phyloP scores from a whole-genome alignment of 192 early-diverging fungal genomes.

The Phlyctochytrium arcticum region DNA sequence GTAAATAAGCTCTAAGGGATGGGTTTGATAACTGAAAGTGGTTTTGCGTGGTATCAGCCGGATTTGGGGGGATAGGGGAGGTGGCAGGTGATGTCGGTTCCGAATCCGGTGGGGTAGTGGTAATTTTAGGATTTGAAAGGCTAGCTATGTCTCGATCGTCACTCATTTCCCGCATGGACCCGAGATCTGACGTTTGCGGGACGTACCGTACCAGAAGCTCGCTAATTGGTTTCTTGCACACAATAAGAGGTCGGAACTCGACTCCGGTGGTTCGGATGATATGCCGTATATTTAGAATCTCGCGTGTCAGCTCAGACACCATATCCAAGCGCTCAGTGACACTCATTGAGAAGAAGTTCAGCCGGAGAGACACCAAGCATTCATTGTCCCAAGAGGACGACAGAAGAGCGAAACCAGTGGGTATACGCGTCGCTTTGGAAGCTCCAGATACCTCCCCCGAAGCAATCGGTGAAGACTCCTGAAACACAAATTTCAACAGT shows the following conservation, averaged over 20 bases:
- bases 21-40: constrained; percentile 27
- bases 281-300: constrained; percentile 22
- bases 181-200: constrained; percentile 4
- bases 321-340: constrained; percentile 19
- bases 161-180: neutral
- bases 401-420: constrained; percentile 41
- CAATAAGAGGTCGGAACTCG: constrained; percentile 34
- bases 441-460: neutral
- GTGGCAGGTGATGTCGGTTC: neutral
- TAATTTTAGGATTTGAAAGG: too few relatives aligned
- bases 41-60: too few relatives aligned
- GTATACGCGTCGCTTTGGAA: neutral
- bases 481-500: constrained; percentile 30
- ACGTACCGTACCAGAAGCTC: constrained; percentile 33
- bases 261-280: constrained; percentile 14
- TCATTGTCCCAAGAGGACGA: constrained; percentile 40
- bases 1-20: constrained; percentile 30
- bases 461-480: neutral
- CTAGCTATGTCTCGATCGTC: neutral
- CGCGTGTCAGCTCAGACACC: constrained; percentile 12
- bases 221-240: constrained; percentile 37
- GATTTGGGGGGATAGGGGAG: neutral
- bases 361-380: constrained; percentile 29
- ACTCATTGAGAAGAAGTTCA: constrained; percentile 40
- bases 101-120: neutral